Percentiles rank a stretch among this genome's conserved stretches.
phyloP scores from a whole-genome alignment of 108 stramenopile species.

The Conticribra weissflogii region DNA sequence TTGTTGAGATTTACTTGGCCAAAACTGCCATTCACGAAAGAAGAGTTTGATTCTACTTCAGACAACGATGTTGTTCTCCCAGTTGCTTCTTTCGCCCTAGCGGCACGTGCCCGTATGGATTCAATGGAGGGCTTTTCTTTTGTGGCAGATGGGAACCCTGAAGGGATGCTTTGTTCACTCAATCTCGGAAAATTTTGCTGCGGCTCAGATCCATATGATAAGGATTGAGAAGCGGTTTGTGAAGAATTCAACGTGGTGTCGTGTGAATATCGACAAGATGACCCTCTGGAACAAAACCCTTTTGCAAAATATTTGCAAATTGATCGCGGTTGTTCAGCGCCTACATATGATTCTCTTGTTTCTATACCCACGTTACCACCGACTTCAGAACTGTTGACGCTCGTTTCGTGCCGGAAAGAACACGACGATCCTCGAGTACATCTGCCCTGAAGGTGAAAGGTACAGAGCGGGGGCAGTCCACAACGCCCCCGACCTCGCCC shows the following conservation, averaged over 20 bases:
- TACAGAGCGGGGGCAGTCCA: constrained; percentile 9
- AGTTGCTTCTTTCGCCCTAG: constrained; percentile 7
- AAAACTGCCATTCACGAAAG: neutral
- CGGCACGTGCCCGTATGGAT: constrained; percentile 20
- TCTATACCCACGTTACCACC: neutral
- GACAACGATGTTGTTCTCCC: neutral
- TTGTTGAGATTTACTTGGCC: neutral
- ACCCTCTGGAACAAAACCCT: constrained; percentile 12
- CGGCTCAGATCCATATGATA: neutral
- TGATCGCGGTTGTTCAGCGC: neutral
- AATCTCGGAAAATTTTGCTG: neutral
- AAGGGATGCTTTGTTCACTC: neutral
- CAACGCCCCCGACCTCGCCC: neutral
- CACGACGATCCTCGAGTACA: constrained; percentile 15
- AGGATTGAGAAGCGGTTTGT: neutral
- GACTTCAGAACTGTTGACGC: constrained; percentile 1
- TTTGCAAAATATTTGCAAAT: constrained; percentile 25
- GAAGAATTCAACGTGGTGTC: neutral
- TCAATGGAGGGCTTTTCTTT: constrained; percentile 28
- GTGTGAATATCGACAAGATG: constrained; percentile 13
- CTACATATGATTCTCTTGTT: neutral
- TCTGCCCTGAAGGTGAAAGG: constrained; percentile 11
- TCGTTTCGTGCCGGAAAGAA: constrained; percentile 13
- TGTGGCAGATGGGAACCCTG: constrained; percentile 7
- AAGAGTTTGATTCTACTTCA: neutral